Evolutionary conservation across 1,284 basidiomycete genomes (phyloP).

Genomic region (Taiwanofungus camphoratus): DNA sequence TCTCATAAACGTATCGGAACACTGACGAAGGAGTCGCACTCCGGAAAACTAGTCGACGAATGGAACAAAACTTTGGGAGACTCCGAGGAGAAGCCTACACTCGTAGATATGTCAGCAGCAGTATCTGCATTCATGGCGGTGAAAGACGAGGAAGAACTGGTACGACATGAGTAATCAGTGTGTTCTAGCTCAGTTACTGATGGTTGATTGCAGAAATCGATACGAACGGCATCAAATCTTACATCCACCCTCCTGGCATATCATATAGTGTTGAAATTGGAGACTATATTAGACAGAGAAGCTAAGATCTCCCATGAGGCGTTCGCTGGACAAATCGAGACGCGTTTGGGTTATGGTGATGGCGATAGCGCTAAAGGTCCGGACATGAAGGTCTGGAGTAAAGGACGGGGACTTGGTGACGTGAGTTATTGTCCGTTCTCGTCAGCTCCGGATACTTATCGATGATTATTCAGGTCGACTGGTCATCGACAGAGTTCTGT

Average conservation of each 20-base stretch:
- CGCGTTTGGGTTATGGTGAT: constrained; percentile 80
- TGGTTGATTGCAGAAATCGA: constrained; percentile 54
- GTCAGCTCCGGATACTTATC: too few species aligned
- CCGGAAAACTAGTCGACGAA: constrained; percentile 76
- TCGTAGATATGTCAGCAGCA: constrained; percentile 73
- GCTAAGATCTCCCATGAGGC: constrained; percentile 87
- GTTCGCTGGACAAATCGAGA: constrained; percentile 81
- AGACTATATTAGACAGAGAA: constrained; percentile 87
- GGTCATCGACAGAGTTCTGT: constrained; percentile 85
- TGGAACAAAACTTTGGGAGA: constrained; percentile 64
- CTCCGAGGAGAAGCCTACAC: constrained; percentile 57
- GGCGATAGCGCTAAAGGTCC: constrained; percentile 70
- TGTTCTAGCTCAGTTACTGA: too few species aligned
- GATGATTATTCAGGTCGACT: constrained; percentile 62
- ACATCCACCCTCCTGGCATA: constrained; percentile 84
- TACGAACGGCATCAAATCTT: constrained; percentile 70
- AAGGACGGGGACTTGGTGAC: constrained; percentile 67
- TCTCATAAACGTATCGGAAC: constrained; percentile 59
- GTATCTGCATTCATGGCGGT: constrained; percentile 78
- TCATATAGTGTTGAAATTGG: constrained; percentile 86
- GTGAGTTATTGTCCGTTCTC: constrained; percentile 36
- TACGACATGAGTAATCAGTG: constrained; percentile 37
- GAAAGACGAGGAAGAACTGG: constrained; percentile 90
- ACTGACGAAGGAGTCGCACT: constrained; percentile 72
- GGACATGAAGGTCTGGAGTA: constrained; percentile 87